These are phyloP conservation scores for Scedosporium dehoogii DNA, from an alignment of 2,329 filamentous ascomycete genomes.

Conservation along the genomic window DNA sequence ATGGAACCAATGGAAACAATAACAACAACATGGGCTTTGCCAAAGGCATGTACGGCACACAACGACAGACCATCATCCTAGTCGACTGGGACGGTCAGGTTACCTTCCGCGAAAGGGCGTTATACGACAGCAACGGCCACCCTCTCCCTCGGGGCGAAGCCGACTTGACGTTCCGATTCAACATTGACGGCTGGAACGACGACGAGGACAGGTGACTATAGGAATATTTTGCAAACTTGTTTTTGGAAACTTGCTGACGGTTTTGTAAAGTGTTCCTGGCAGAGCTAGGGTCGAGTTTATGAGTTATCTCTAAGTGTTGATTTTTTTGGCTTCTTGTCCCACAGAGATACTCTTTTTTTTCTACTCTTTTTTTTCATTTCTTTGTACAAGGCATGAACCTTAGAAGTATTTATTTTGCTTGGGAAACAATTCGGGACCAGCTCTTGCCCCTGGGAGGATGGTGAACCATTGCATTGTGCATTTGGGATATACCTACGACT, in stretches of 20 bases:
- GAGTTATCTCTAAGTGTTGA: no score
- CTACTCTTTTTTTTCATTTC: no score
- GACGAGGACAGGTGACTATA: constrained; percentile 10
- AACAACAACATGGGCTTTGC: constrained; percentile 33
- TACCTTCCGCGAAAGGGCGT: constrained; percentile 46
- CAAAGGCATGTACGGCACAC: constrained; percentile 54
- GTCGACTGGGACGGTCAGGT: constrained; percentile 55
- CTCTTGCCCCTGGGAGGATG: not conserved
- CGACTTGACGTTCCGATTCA: constrained; percentile 45
- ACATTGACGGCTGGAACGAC: constrained; percentile 41
- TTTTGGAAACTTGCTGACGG: not conserved
- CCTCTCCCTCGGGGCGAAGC: constrained; percentile 41
- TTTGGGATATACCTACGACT: not conserved
- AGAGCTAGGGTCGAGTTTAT: no score
- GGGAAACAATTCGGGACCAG: no score
- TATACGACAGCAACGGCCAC: constrained; percentile 50
- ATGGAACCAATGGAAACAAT: constrained; percentile 13
- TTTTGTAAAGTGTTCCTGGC: not conserved
- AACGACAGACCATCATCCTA: constrained; percentile 52
- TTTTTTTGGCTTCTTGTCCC: no score
- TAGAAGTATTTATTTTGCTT: no score
- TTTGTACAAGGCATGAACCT: no score
- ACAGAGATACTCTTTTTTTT: no score
- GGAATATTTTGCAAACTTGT: not conserved
- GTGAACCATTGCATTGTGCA: not conserved